Evolutionary conservation across 2,329 filamentous ascomycete species (phyloP), one percentile per base, ranked within the genome.

Genomic region (Diaporthe capsici): DNA sequence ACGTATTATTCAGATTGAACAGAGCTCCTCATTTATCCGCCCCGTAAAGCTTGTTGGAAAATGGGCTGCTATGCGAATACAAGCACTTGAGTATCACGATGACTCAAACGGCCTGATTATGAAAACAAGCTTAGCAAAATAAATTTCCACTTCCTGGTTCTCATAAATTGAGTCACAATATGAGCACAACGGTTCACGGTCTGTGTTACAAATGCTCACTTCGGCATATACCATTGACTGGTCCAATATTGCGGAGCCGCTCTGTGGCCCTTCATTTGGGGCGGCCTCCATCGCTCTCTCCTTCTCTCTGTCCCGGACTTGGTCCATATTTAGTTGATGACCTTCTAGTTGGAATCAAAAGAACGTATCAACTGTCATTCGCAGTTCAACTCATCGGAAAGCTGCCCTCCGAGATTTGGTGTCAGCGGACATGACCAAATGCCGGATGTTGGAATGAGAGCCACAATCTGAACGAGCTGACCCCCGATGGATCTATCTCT

Each of bases 261-360:
- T 51, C 1, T n/a, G 47, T 13, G 47, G 47, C 47, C 22, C 22
- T 12, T 20, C 13, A 28, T 55, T 39, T 13, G 31, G 25, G 5
- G 20, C 57, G 12, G 12, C 34, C 20, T 15, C 7, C 22, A 39
- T 25, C 25, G 57, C 25, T 28, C n/a, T 22, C n/a, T 15, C 5
- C n/a, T 28, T n/a, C 49, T 25, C 1, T 28, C 17, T 53, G 12
- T 28, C 13, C 5, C 51, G 2, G 2, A 13, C 5, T 28, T 15
- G 2, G 0, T 28, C 51, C 51, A 13, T 25, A 4, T 5, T n/a
- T 3, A 42, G 5, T 7, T 22, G 0, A 9, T 10, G 12, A 25
- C 37, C 0, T 42, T 22, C 15, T 31, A 22, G 1, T 31, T 2
- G 7, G 17, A 1, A 4, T 22, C 2, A 42, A 1, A 28, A 2